Evolutionary conservation across 139 green algal species (phyloP), one percentile per base, ranked within the genome.

Genomic region (Axilococcus clingmanii): DNA sequence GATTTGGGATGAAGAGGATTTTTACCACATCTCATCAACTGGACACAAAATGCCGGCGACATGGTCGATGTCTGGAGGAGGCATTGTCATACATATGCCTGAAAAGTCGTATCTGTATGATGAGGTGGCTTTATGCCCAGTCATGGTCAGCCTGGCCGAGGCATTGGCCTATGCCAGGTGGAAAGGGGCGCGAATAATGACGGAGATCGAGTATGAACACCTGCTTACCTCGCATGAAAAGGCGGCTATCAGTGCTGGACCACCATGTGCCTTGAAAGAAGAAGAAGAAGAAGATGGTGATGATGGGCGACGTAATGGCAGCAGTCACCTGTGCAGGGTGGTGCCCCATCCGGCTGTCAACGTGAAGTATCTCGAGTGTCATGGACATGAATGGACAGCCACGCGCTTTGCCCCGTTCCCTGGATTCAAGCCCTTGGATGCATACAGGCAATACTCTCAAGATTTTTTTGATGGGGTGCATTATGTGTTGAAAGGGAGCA

Each of bases 391-490:
- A 29, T 85, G 76, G 76, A 84, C 76, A 2, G 24, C 17, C 46
- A 77, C 61, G 5, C 30, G 29, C 0, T 79, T 84, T 40, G 24
- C 31, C 17, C 59, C 62, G n/a, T 46, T n/a, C 24, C n/a, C 40
- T 58, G 76, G 76, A 6, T 84, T 79, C 23, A 14, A 48, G 3
- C 19, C 68, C 15, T 72, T 75, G 41, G 36, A 54, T 6, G 56
- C 57, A 12, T 84, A 84, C 60, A 57, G 58, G 27, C 63, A 83
- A 32, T 84, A 82, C 55, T 69, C 53, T 8, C 24, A 54, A 27
- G 76, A 84, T 52, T 84, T 84, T 30, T 83, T 83, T 27, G 76
- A 85, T 29, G 66, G 43, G 22, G 32, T 46, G 2, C 76, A 84
- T 56, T 80, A 53, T 40, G 65, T 75, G 24, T 42, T 84, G 36